Evolutionary conservation across 1,284 basidiomycete genomes (phyloP), one percentile per base, ranked within the genome.

Genomic region (Heterobasidion parviporum): DNA sequence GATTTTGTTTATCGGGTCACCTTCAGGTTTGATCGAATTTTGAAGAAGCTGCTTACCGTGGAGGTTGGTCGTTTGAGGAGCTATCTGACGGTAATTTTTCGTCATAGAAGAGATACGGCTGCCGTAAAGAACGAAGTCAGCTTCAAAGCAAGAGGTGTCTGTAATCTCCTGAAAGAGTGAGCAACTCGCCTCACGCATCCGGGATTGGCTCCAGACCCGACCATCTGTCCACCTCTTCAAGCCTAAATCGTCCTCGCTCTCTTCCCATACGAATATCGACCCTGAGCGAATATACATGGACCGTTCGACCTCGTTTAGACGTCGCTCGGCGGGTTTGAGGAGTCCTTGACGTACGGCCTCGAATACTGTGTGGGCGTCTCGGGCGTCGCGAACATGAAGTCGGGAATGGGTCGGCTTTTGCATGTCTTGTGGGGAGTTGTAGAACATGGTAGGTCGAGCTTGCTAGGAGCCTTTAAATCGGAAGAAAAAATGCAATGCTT

Each of bases 91-190:
- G 74, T 54, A 79, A 63, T 62, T 79, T 81, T 64, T 84, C 81
- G 62, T 85, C 83, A 65, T 85, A 84, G 67, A 83, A 84, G 41
- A 85, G 71, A 66, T 83, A 85, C 4, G 83, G 82, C 79, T 81
- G 58, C 41, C 54, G 55, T 15, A 20, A 54, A 44, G 53, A 48
- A 48, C 41, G 54, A 41, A 53, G 56, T 56, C 56, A 56, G 55
- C 16, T 48, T 54, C 9, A 53, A 57, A 54, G 41, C 18, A 18
- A 10, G 18, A 48, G 9, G n/a, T 10, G 12, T 48, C 26, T 20
- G 46, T 16, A 14, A 48, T 10, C 10, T 48, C 12, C 12, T 32
- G 46, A 41, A 41, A 61, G 26, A 26, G 57, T 51, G 56, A 56
- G 55, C 49, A 52, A 58, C 67, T 61, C 59, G 79, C 80, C 74